Percentiles rank a stretch among this genome's conserved stretches.
Evolutionary conservation across 106 monocot genomes (phyloP).

Genomic region (Dioscorea dumetorum): DNA sequence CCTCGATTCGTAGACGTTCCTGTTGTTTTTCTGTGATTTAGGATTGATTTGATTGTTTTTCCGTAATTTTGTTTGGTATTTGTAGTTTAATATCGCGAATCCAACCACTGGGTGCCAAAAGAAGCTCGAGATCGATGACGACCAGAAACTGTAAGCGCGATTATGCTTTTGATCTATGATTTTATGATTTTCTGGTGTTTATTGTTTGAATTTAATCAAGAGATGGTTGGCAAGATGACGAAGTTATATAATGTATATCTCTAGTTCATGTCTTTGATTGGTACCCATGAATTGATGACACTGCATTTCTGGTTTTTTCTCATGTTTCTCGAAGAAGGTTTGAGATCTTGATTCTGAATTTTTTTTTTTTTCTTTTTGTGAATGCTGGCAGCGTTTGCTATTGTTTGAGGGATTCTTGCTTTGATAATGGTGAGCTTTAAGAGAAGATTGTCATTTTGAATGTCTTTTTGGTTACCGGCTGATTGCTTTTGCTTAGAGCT

Average conservation of each 20-base stretch:
- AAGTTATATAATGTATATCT: too few species aligned
- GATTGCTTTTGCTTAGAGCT: not conserved
- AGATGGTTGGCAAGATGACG: not conserved
- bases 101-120: conserved; percentile 67
- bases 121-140: conserved; percentile 65
- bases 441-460: not conserved
- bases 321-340: too few species aligned
- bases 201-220: not conserved
- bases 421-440: not conserved
- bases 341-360: too few species aligned
- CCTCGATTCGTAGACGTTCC: not conserved
- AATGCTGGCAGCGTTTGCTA: too few species aligned
- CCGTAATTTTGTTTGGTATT: not conserved
- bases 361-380: too few species aligned
- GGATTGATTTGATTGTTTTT: not conserved
- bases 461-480: not conserved
- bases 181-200: not conserved
- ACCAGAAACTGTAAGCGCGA: conserved; percentile 54
- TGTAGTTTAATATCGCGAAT: conserved; percentile 64
- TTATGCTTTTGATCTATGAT: not conserved
- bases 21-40: not conserved
- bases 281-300: too few species aligned
- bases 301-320: too few species aligned
- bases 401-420: too few species aligned
- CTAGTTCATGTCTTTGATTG: too few species aligned